Base-by-base conservation (phyloP, 495 filamentous ascomycete genomes). In the Stereocaulon alpinum region DNA sequence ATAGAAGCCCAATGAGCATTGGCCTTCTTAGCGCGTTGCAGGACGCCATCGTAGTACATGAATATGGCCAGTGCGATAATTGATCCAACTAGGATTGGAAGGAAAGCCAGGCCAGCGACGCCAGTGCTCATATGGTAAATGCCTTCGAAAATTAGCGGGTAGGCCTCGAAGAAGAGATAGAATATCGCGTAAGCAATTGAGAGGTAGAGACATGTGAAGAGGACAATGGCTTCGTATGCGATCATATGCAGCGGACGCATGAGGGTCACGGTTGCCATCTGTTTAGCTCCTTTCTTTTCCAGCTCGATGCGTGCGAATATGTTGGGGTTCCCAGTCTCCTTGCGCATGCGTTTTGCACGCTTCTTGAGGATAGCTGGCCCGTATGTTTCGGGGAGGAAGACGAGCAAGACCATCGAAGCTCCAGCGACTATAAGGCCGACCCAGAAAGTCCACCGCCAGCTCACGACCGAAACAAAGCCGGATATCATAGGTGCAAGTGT, bases 111-210 rank as follows among this genome's bases (percentile, higher is more conserved):
- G 17, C 74, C 75, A n/a, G 74, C 70, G 0, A 62, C 64, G 12
- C 74, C 67, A 7, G 73, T 62, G 40, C 64, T 66, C 44, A 78
- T 73, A 18, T 70, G 41, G n/a, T 61, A 67, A 48, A 43, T 41
- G 65, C 76, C 77, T 68, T 80, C 70, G 66, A 84, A 87, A 44
- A 86, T 83, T 15, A 87, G 72, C 3, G 85, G 85, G 65, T 80
- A 88, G 12, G 81, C 79, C 58, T 87, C 79, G 55, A 89, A 87
- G 61, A 81, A 86, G 53, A 89, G 81, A 68, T 88, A 67, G 62
- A 91, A 90, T 37, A 90, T 85, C 7, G 80, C 80, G 67, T 89
- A 90, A 15, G 82, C 76, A 4, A 88, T 70, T 0, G 84, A 76
- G 2, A 89, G 76, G 69, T 88, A 91, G 11, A 88, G 69, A 41